phyloP scores from a whole-genome alignment of 257 asterid species.

The Nicotiana benthamiana region DNA sequence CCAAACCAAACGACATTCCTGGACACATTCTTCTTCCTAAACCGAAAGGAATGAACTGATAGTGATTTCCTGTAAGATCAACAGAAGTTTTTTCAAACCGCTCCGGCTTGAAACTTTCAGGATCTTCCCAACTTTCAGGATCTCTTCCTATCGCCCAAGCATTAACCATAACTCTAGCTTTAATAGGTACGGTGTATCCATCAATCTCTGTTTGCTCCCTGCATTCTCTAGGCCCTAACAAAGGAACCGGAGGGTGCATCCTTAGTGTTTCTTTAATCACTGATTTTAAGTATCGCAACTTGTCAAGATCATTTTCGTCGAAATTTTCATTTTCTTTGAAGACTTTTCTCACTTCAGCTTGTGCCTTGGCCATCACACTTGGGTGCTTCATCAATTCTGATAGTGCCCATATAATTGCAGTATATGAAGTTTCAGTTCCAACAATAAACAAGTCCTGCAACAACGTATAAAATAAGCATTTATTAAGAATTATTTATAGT shows the following conservation, averaged over 20 bases:
- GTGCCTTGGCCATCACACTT: slow-evolving; percentile 14
- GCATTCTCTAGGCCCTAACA: slow-evolving; percentile 14
- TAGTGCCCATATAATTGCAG: slow-evolving; percentile 12
- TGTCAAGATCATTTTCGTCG: slow-evolving; percentile 8
- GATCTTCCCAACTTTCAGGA: slow-evolving; percentile 13
- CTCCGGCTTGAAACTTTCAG: slow-evolving; percentile 15
- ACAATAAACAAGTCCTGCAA: slow-evolving; percentile 14
- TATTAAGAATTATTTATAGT: background rate
- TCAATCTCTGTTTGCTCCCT: slow-evolving; percentile 1
- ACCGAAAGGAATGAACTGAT: slow-evolving; percentile 17
- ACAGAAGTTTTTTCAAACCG: slow-evolving; percentile 9
- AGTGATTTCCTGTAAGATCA: slow-evolving; percentile 12
- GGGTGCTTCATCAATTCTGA: slow-evolving; percentile 18
- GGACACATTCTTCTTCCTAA: slow-evolving; percentile 20
- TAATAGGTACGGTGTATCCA: slow-evolving; percentile 7
- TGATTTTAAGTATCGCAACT: slow-evolving; percentile 4
- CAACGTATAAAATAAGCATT: background rate
- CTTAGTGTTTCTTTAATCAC: slow-evolving; percentile 20
- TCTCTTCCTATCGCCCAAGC: slow-evolving; percentile 21
- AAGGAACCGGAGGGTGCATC: slow-evolving; percentile 12
- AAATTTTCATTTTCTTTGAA: background rate
- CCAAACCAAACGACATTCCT: slow-evolving; percentile 8
- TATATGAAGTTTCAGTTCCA: slow-evolving; percentile 13
- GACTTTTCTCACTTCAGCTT: slow-evolving; percentile 11
- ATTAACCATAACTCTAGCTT: slow-evolving; percentile 15